Evolutionary conservation across 148 eudicot genomes (phyloP), one percentile per base, ranked within the genome.

Genomic region (Rhododendron molle): DNA sequence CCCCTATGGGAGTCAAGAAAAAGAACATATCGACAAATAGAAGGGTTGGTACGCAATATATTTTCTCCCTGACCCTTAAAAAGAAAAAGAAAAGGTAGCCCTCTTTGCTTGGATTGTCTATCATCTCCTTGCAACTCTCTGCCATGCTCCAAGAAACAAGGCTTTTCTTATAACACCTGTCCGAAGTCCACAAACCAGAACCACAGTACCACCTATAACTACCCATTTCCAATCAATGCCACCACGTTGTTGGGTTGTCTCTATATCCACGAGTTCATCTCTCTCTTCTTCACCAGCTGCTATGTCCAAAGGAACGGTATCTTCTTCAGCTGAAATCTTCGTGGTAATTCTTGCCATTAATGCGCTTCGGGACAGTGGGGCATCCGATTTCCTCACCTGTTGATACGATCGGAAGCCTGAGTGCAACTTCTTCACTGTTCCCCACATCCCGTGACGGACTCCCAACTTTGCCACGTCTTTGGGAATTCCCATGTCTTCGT

Each of bases 401-500:
- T 97, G 98, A 82, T 95, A 97, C 7, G 95, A 95, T 85, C 98
- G 91, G 83, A 97, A 93, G 87, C 99, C 99, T 7, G 94, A 83
- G 78, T 97, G 96, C 52, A 97, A 71, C 85, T 97, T 97, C 91
- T 95, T 97, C 36, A 97, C 99, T 16, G 98, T 92, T 60, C 98
- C 99, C 99, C 99, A 97, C 99, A 97, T 97, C 44, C 99, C 99
- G 56, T 96, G 99, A 82, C 98, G 94, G 47, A 96, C 94, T 50
- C 97, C 99, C 81, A 96, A 81, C 71, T 94, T 95, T 8, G 98
- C 99, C 34, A 97, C 96, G 28, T 97, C 99, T 73, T 93, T 93
- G 26, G 99, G 99, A 79, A 97, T 97, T 62, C 99, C 99, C 99
- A 95, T 97, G 85, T 97, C 99, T 88, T 97, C 99, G 15, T 94